Evolutionary conservation across 257 asterid genomes (phyloP).

Genomic region (Solanum clarkiae): DNA sequence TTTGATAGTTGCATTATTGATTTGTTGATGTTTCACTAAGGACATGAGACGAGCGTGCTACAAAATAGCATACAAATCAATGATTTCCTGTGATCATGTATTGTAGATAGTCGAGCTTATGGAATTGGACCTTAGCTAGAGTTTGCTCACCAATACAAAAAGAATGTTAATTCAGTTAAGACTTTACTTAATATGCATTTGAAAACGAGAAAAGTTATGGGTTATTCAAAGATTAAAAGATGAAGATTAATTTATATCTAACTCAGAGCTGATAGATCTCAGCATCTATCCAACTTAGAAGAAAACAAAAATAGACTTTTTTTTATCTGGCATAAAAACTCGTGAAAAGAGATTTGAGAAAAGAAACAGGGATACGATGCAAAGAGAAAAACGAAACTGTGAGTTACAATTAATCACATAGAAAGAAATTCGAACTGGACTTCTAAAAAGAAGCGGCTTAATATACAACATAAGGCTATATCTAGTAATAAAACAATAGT

Average conservation of each 20-base stretch:
- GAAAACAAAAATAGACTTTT: not conserved
- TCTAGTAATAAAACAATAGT: too few relatives aligned
- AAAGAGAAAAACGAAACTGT: too few relatives aligned
- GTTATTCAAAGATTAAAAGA: not conserved
- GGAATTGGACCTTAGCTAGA: not conserved
- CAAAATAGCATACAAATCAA: not conserved
- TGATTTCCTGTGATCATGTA: not conserved
- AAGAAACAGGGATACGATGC: too few relatives aligned
- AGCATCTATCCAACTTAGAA: not conserved
- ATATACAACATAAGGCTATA: too few relatives aligned
- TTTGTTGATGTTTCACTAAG: not conserved
- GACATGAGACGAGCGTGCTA: not conserved
- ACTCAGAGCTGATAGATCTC: not conserved
- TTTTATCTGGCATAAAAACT: not conserved
- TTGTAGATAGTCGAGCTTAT: not conserved
- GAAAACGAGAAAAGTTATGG: not conserved
- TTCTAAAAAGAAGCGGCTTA: too few relatives aligned
- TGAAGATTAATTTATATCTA: not conserved
- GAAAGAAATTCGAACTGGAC: too few relatives aligned
- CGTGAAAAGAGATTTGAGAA: not conserved
- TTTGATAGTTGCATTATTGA: not conserved
- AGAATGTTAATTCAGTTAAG: not conserved
- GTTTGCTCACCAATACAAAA: not conserved
- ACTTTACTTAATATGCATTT: not conserved
- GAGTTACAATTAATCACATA: too few relatives aligned